A percentile compares a stretch with the other conserved stretches of the same genome.
Conservation (phyloP, 495 filamentous ascomycete species). For the Penicillium antarcticum region DNA sequence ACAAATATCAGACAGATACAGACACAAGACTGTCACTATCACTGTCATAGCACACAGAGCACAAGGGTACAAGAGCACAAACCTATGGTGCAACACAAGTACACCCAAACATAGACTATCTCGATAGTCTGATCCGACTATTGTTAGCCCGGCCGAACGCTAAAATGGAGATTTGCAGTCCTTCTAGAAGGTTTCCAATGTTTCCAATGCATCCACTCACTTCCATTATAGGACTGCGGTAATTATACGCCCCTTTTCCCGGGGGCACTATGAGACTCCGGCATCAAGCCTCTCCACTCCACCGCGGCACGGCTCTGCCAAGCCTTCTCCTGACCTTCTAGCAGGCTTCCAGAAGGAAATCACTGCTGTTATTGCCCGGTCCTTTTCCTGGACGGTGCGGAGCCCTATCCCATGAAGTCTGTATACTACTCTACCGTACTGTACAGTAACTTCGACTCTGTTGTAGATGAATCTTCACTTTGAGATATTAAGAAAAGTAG, state of each 20-base stretch:
- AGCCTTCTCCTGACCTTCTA: slow-evolving; percentile 39
- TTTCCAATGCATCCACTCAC: not conserved
- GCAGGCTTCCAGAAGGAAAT: slow-evolving; percentile 35
- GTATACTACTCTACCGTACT: slow-evolving; percentile 3
- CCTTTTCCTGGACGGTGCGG: slow-evolving; percentile 20
- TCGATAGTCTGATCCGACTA: slow-evolving; percentile 25
- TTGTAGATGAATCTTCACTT: too few species aligned
- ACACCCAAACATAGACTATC: slow-evolving; percentile 6
- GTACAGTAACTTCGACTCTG: too few species aligned
- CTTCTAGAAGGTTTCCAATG: slow-evolving; percentile 26
- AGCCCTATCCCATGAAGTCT: slow-evolving; percentile 6
- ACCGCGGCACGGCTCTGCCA: slow-evolving; percentile 31
- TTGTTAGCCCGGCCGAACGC: slow-evolving; percentile 19
- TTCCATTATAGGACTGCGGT: slow-evolving; percentile 12
- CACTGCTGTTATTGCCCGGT: slow-evolving; percentile 11
- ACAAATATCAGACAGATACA: not conserved
- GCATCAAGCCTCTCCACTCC: slow-evolving; percentile 28
- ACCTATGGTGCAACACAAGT: slow-evolving; percentile 21
- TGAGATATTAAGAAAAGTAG: too few species aligned
- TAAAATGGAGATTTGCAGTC: slow-evolving; percentile 11
- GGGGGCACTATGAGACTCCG: slow-evolving; percentile 14
- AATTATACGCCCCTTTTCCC: slow-evolving; percentile 17
- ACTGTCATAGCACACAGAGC: too few species aligned
- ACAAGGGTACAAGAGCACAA: too few species aligned
- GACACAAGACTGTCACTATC: too few species aligned